A percentile compares a stretch with the other conserved stretches of the same genome.
Conservation (phyloP, 1,284 basidiomycete genomes). For the Xerocomus amazonicus region DNA sequence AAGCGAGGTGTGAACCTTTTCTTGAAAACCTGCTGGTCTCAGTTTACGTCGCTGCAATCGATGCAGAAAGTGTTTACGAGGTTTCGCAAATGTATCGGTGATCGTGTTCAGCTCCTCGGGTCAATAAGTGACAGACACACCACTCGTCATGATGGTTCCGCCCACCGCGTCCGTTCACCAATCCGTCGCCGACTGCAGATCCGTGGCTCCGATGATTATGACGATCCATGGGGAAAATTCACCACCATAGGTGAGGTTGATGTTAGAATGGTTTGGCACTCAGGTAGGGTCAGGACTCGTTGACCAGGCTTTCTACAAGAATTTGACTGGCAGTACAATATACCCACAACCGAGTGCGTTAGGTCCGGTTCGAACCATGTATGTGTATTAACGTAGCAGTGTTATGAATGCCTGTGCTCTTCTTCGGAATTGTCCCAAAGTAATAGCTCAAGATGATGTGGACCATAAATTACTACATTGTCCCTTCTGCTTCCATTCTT, state of each 20-base stretch:
- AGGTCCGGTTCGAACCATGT: too few species aligned
- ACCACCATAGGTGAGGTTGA: slow-evolving; percentile 23
- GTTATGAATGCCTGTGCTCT: too few species aligned
- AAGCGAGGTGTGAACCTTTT: not conserved
- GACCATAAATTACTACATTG: too few species aligned
- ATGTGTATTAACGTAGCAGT: too few species aligned
- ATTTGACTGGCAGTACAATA: too few species aligned
- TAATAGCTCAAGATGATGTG: too few species aligned
- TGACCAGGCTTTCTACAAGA: too few species aligned
- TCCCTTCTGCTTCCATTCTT: too few species aligned
- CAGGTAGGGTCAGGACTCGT: too few species aligned
- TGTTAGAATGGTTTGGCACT: too few species aligned
- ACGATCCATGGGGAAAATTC: slow-evolving; percentile 28
- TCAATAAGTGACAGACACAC: slow-evolving; percentile 18
- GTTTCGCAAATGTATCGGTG: slow-evolving; percentile 6
- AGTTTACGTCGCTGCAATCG: slow-evolving; percentile 17
- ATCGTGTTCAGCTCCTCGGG: slow-evolving; percentile 4
- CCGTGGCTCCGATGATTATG: slow-evolving; percentile 19
- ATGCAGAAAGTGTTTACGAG: slow-evolving; percentile 24
- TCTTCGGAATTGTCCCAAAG: too few species aligned
- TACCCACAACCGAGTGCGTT: too few species aligned
- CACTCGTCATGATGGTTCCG: not conserved
- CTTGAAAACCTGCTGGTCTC: slow-evolving; percentile 14
- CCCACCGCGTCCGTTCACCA: slow-evolving; percentile 18
- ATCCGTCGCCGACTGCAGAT: slow-evolving; percentile 18